Conservation (phyloP, 169 alveolate genomes). For the Cyclospora cayetanensis region DNA sequence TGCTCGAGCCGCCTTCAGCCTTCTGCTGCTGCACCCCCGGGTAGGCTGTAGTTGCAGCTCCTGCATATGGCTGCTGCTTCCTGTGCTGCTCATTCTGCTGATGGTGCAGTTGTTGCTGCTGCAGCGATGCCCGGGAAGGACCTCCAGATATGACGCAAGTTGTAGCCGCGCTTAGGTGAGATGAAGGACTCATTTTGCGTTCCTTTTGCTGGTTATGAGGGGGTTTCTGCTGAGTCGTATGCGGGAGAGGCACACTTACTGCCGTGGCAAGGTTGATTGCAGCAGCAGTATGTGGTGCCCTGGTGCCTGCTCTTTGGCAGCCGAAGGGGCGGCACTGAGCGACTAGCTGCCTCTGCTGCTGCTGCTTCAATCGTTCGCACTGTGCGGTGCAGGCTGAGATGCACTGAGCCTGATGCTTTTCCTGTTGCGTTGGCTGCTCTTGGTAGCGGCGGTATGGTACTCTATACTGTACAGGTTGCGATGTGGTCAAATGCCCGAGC, state of each 20-base stretch:
- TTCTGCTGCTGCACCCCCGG: neutral
- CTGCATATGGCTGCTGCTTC: neutral
- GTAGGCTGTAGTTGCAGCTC: neutral
- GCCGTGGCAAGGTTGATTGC: neutral
- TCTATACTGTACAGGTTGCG: too few relatives aligned
- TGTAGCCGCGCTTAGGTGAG: too few relatives aligned
- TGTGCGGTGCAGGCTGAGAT: constrained; percentile 1
- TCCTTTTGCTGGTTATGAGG: neutral
- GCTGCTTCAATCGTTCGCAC: too few relatives aligned
- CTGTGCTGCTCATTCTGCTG: neutral
- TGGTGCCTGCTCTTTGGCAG: neutral
- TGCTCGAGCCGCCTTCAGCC: neutral
- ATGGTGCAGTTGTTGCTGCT: too few relatives aligned
- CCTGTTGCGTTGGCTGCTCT: too few relatives aligned
- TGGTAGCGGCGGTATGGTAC: too few relatives aligned
- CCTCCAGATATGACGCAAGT: neutral
- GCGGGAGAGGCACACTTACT: too few relatives aligned
- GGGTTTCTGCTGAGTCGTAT: too few relatives aligned
- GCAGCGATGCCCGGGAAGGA: too few relatives aligned
- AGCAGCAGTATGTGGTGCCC: neutral
- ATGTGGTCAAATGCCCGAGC: too few relatives aligned
- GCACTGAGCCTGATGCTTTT: neutral
- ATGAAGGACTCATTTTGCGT: too few relatives aligned
- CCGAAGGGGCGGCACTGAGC: neutral
- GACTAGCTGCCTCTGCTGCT: neutral